phyloP scores from a whole-genome alignment of 805 yeast genomes.

The Pichia exigua region DNA sequence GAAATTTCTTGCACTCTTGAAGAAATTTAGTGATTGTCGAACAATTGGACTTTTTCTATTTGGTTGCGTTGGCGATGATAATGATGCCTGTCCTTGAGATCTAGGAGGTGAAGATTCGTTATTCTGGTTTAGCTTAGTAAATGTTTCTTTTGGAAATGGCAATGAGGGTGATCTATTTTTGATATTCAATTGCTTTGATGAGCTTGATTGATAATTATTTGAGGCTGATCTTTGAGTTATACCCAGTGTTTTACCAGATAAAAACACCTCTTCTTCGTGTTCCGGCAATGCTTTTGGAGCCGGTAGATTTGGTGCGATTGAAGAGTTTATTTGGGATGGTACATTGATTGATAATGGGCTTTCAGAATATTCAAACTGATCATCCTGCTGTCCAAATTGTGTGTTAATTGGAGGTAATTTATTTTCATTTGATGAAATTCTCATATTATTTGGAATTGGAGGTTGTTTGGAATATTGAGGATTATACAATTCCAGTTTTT shows the following conservation, averaged over 20 bases:
- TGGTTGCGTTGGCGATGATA: not conserved
- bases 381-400: not conserved
- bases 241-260: constrained; percentile 3
- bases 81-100: not conserved
- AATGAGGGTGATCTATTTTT: constrained; percentile 17
- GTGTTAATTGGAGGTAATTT: not conserved
- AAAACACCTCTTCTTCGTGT: not conserved
- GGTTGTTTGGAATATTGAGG: not conserved
- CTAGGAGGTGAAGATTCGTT: not conserved
- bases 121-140: not conserved
- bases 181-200: not conserved
- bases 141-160: constrained; percentile 7
- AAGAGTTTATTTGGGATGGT: not conserved
- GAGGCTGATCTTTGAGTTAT: constrained; percentile 1
- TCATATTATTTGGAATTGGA: not conserved
- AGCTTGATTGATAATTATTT: not conserved
- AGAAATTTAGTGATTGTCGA: constrained; percentile 31
- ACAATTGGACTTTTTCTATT: constrained; percentile 28
- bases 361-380: not conserved
- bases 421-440: not conserved
- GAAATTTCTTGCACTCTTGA: constrained; percentile 25
- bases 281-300: not conserved
- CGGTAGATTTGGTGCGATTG: not conserved
- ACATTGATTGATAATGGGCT: not conserved
- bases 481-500: not conserved